Percentiles rank a stretch among this genome's conserved stretches.
These are phyloP conservation scores for Infundibulicybe gibba DNA, from an alignment of 768 basidiomycete genomes.

Conservation along the genomic window DNA sequence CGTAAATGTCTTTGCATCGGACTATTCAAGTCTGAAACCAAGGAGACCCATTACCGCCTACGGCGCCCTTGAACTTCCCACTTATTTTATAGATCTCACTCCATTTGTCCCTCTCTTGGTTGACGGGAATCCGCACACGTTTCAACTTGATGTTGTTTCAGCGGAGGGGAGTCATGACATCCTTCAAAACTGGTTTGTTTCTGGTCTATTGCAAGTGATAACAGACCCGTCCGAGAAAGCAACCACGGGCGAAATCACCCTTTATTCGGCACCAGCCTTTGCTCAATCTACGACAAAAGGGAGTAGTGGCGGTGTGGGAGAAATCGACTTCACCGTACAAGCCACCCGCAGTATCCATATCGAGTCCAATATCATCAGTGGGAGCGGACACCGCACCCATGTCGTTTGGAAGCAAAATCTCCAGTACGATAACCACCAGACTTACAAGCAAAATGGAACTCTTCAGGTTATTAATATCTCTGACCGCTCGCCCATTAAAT, in stretches of 20 bases:
- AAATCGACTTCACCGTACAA: conserved; percentile 58
- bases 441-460: conserved; percentile 44
- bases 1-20: background rate
- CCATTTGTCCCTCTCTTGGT: conserved; percentile 73
- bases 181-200: conserved; percentile 77
- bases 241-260: conserved; percentile 66
- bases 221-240: conserved; percentile 57
- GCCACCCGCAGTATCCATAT: conserved; percentile 58
- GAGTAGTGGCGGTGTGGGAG: conserved; percentile 35
- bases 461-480: conserved; percentile 27
- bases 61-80: conserved; percentile 73
- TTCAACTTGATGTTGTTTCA: conserved; percentile 72
- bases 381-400: conserved; percentile 52
- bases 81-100: conserved; percentile 74
- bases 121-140: conserved; percentile 62
- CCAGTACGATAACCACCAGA: conserved; percentile 59
- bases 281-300: conserved; percentile 42
- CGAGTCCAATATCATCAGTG: conserved; percentile 56
- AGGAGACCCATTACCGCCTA: conserved; percentile 70
- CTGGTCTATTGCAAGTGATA: conserved; percentile 65
- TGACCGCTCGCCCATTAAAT: background rate
- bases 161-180: conserved; percentile 63
- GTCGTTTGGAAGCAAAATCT: conserved; percentile 62
- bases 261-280: conserved; percentile 54
- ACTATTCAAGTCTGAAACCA: background rate